These are phyloP conservation scores for Geotrichum reessii DNA, from an alignment of 1,139 yeast genomes.

Conservation along the genomic window DNA sequence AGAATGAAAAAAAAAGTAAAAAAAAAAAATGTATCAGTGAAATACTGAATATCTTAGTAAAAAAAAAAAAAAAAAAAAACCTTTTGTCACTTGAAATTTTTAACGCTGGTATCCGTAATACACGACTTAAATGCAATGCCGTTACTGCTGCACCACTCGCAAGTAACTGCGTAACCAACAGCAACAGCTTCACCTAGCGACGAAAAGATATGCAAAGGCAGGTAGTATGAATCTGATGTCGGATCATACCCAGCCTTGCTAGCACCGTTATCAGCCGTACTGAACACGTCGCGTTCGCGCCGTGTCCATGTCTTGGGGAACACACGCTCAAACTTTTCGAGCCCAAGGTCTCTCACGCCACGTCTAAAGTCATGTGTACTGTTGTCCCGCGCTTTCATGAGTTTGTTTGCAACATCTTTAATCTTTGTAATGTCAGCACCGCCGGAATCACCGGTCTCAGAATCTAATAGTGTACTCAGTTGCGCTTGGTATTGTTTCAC, in stretches of 20 bases:
- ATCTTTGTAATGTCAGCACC: slow-evolving; percentile 4
- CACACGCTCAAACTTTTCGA: slow-evolving; percentile 26
- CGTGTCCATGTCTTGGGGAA: slow-evolving; percentile 33
- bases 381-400: slow-evolving; percentile 23
- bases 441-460: not conserved
- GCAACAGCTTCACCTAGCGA: slow-evolving; percentile 40
- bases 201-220: slow-evolving; percentile 39
- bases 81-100: not conserved
- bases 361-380: slow-evolving; percentile 33
- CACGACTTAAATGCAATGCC: slow-evolving; percentile 24
- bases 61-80: too few species aligned
- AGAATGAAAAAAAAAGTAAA: too few species aligned
- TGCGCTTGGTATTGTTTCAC: slow-evolving; percentile 21
- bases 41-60: too few species aligned
- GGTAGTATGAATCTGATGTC: slow-evolving; percentile 31
- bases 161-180: slow-evolving; percentile 32
- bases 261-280: slow-evolving; percentile 11
- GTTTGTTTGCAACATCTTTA: slow-evolving; percentile 14
- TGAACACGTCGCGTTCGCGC: slow-evolving; percentile 16
- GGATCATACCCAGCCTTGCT: slow-evolving; percentile 33
- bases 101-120: not conserved
- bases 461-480: not conserved
- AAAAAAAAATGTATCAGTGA: too few species aligned
- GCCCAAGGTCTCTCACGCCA: slow-evolving; percentile 31
- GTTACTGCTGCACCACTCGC: slow-evolving; percentile 35